These are phyloP conservation scores for Thamnidium elegans DNA, from an alignment of 192 early-diverging fungal genomes.

Conservation along the genomic window DNA sequence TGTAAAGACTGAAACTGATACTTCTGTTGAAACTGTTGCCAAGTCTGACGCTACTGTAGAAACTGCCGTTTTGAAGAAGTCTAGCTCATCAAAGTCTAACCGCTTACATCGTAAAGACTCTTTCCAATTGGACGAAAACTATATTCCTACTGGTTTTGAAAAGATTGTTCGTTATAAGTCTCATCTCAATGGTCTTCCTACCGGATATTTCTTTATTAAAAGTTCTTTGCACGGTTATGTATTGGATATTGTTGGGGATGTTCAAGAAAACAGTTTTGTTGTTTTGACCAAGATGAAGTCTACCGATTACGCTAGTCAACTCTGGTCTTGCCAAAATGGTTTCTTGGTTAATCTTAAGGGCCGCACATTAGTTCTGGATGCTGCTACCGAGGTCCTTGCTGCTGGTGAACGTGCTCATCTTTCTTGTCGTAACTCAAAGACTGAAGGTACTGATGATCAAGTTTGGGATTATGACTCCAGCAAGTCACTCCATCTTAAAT, in stretches of 20 bases:
- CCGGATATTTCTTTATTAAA: constrained; percentile 35
- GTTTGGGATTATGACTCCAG: constrained; percentile 23
- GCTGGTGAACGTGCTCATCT: constrained; percentile 31
- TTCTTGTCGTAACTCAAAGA: not conserved
- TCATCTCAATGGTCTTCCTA: constrained; percentile 19
- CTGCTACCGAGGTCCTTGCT: not conserved
- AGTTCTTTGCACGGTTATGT: constrained; percentile 34
- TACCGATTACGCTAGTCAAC: constrained; percentile 33
- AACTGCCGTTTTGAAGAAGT: not conserved
- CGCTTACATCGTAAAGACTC: constrained; percentile 14
- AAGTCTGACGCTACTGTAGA: not conserved
- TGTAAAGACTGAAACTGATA: not conserved
- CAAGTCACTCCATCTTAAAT: constrained; percentile 11
- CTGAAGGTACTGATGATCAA: constrained; percentile 15
- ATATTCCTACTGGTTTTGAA: constrained; percentile 31
- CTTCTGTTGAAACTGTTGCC: not conserved
- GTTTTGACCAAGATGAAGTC: constrained; percentile 19
- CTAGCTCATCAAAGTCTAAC: constrained; percentile 7
- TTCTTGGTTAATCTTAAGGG: constrained; percentile 31
- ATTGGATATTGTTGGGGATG: constrained; percentile 23
- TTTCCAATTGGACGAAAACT: constrained; percentile 17
- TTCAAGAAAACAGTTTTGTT: constrained; percentile 7
- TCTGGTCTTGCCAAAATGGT: constrained; percentile 27
- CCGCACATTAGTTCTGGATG: constrained; percentile 27
- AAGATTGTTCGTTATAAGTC: constrained; percentile 30